phyloP scores from a whole-genome alignment of 1,139 yeast genomes.

The Pichia sp. region DNA sequence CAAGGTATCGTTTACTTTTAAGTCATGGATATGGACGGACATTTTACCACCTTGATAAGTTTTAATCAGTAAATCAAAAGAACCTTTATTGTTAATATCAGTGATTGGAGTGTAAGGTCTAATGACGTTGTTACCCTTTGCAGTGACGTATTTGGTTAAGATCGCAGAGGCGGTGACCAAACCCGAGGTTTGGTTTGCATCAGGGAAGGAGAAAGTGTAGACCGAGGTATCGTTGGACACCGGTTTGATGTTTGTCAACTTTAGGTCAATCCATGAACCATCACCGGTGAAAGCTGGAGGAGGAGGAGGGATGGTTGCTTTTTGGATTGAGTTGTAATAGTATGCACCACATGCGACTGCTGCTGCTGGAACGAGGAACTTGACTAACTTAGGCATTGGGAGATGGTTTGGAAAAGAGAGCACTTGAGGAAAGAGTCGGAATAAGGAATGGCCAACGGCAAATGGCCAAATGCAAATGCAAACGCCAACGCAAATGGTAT shows the following conservation, averaged over 20 bases:
- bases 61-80: conserved; percentile 76
- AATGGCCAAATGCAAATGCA: too few species aligned
- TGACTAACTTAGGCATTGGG: conserved; percentile 20
- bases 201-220: conserved; percentile 66
- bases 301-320: conserved; percentile 27
- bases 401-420: not conserved
- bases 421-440: not conserved
- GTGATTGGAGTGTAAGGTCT: conserved; percentile 96
- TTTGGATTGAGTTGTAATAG: conserved; percentile 34
- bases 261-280: conserved; percentile 75
- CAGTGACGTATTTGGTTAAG: conserved; percentile 72
- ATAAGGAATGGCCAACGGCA: too few species aligned
- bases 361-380: conserved; percentile 37
- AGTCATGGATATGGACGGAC: conserved; percentile 63
- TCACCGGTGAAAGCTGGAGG: conserved; percentile 56
- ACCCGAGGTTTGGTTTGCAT: conserved; percentile 66
- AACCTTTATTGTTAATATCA: conserved; percentile 63
- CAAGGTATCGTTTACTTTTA: conserved; percentile 75
- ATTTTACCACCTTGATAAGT: conserved; percentile 80
- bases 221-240: conserved; percentile 61
- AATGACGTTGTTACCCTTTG: conserved; percentile 80
- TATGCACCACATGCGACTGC: conserved; percentile 49
- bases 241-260: conserved; percentile 50
- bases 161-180: conserved; percentile 74
- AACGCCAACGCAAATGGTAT: too few species aligned